Evolutionary conservation across 768 basidiomycete genomes (phyloP).

Genomic region (Asterophora parasitica): DNA sequence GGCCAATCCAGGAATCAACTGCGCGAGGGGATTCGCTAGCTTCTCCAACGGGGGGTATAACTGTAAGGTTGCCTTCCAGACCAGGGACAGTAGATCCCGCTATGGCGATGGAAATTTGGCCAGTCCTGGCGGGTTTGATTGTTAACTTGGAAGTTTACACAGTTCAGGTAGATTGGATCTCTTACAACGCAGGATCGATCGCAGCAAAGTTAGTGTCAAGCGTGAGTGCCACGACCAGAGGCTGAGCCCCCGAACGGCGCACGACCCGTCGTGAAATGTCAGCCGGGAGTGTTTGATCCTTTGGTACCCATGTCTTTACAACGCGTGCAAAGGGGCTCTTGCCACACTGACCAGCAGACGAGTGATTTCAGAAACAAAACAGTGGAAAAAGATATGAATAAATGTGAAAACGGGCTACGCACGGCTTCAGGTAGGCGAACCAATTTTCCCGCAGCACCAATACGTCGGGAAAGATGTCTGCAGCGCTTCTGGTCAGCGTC

Average conservation of each 20-base stretch:
- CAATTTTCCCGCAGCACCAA: slow-evolving; percentile 39
- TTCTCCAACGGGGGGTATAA: slow-evolving; percentile 13
- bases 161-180: not conserved
- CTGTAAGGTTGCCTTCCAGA: slow-evolving; percentile 14
- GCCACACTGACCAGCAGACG: slow-evolving; percentile 27
- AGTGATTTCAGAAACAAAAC: not conserved
- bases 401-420: slow-evolving; percentile 16
- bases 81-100: slow-evolving; percentile 20
- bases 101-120: no score
- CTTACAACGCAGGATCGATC: slow-evolving; percentile 18
- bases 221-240: slow-evolving; percentile 28
- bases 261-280: slow-evolving; percentile 17
- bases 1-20: slow-evolving; percentile 19
- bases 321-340: slow-evolving; percentile 28
- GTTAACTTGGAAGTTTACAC: not conserved
- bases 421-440: slow-evolving; percentile 49
- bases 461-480: slow-evolving; percentile 30
- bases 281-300: no score
- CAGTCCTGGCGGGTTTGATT: slow-evolving; percentile 3
- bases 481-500: slow-evolving; percentile 25
- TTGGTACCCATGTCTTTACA: slow-evolving; percentile 28
- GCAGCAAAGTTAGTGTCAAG: slow-evolving; percentile 34
- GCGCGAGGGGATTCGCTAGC: slow-evolving; percentile 15
- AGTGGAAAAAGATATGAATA: no score
- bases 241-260: no score